A percentile compares a stretch with the other conserved stretches of the same genome.
phyloP scores from a whole-genome alignment of 2,329 filamentous ascomycete species.

The Hypoxylon sp. region DNA sequence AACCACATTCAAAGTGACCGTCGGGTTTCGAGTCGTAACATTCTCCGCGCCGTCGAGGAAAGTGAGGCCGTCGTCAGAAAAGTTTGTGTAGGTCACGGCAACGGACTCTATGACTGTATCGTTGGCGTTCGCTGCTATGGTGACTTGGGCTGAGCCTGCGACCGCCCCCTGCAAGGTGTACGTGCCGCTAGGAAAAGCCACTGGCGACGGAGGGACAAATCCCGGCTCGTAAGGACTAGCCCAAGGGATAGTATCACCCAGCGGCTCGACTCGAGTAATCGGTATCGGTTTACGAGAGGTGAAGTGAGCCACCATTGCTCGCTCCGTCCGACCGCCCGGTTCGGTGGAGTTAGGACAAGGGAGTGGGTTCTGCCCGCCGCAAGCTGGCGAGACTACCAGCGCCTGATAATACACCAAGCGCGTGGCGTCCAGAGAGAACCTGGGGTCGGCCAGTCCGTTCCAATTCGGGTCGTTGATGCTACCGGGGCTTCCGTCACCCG shows the following conservation, averaged over 20 bases:
- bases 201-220: conserved; percentile 4
- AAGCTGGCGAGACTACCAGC: conserved; percentile 55
- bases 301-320: conserved; percentile 58
- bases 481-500: conserved; percentile 51
- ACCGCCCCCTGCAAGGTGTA: conserved; percentile 42
- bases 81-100: conserved; percentile 54
- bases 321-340: conserved; percentile 54
- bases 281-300: conserved; percentile 50
- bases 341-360: conserved; percentile 56
- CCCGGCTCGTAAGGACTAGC: conserved; percentile 51
- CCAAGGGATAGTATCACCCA: conserved; percentile 53
- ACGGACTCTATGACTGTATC: conserved; percentile 45
- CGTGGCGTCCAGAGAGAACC: conserved; percentile 57
- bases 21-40: conserved; percentile 46
- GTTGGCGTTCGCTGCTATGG: conserved; percentile 25
- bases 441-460: conserved; percentile 62
- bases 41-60: conserved; percentile 54
- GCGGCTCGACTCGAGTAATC: conserved; percentile 41
- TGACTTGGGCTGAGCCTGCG: conserved; percentile 41
- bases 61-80: conserved; percentile 53
- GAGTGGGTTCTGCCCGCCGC: conserved; percentile 59
- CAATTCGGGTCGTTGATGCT: conserved; percentile 60
- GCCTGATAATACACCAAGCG: conserved; percentile 59
- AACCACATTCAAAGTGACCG: conserved; percentile 47
- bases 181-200: conserved; percentile 12